Evolutionary conservation across 768 basidiomycete species (phyloP), one percentile per base, ranked within the genome.

Genomic region (Boletus pseudo-olivaceus): DNA sequence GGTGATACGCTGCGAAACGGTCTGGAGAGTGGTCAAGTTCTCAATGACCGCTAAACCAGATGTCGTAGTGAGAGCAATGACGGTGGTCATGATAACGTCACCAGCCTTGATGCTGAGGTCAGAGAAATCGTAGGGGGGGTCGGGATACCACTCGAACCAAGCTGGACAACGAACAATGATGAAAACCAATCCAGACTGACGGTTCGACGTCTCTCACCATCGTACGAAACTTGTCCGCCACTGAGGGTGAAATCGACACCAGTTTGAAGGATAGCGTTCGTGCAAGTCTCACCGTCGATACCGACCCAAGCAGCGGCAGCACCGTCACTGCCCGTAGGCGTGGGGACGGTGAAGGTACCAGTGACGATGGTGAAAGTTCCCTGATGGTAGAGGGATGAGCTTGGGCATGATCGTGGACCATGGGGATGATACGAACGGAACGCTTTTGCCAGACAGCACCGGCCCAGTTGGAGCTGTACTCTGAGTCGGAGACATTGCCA

Each of bases 111-210:
- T 30, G 46, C 15, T 27, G 34, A 66, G 59, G 5, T 46, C 49
- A 20, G 56, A 51, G 53, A 67, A 56, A 23, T 55, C 48, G 40
- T 49, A 51, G 26, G 52, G 27, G 26, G 50, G 32, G 40, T 57
- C 64, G 4, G 66, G 60, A 51, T 41, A 56, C 64, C 57, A 67
- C 20, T 65, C 56, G 40, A 55, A 64, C 64, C 64, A 66, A 49
- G 59, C 65, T 64, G 34, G 47, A 39, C n/a, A 34, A 37, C 15
- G 14, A 17, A 10, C 6, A 5, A 15, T 15, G 1, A 38, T 56
- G 23, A 56, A 27, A 52, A 43, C 7, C 11, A 29, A 41, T 34
- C 19, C 9, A 2, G 35, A 20, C 8, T 1, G 9, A 14, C n/a
- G 1, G 7, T 6, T 34, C 0, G 10, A 20, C 4, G 26, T 27